Evolutionary conservation across 768 basidiomycete genomes (phyloP), one percentile per base, ranked within the genome.

Genomic region (Paxillus involutus): DNA sequence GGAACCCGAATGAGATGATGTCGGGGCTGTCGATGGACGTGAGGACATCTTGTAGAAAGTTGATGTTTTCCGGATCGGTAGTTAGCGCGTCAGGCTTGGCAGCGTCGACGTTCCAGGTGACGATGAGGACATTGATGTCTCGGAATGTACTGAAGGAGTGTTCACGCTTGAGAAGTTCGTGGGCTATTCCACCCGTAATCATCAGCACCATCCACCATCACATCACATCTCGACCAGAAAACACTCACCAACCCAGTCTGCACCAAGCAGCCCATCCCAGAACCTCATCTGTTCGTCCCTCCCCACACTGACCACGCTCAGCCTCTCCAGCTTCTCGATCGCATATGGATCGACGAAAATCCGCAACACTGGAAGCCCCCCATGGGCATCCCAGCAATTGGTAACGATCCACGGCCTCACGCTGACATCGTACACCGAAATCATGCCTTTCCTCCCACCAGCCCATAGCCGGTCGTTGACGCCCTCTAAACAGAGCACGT

Each of bases 21-120:
- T 98, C 95, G 3, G 96, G 91, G 11, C 71, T 62, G 12, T 90
- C 84, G 36, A 88, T 84, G 62, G 86, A 89, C 4, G 70, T 76
- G 11, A 98, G 75, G 2, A 82, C 84, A 19, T 92, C 80, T n/a
- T 80, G 75, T n/a, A 99, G 73, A 75, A 98, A 94, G 52, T 76
- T 81, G 53, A 81, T 71, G 67, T 94, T 98, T n/a, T 81, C 84
- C 3, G 77, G 63, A n/a, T 81, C 80, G 19, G 83, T 82, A 0
- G 65, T 69, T 8, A 98, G 76, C 7, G 85, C 74, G 43, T 89
- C 88, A 0, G 96, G 95, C 60, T 88, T 85, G 4, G 88, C 84
- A 1, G 94, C 87, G 66, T 95, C 95, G 49, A 91, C 83, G 67
- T 98, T 99, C 94, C 94, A 99, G 0, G 94, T 86, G 44, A 93